These are phyloP conservation scores for Fusarium falciforme DNA, from an alignment of 2,329 filamentous ascomycete genomes.

Conservation along the genomic window DNA sequence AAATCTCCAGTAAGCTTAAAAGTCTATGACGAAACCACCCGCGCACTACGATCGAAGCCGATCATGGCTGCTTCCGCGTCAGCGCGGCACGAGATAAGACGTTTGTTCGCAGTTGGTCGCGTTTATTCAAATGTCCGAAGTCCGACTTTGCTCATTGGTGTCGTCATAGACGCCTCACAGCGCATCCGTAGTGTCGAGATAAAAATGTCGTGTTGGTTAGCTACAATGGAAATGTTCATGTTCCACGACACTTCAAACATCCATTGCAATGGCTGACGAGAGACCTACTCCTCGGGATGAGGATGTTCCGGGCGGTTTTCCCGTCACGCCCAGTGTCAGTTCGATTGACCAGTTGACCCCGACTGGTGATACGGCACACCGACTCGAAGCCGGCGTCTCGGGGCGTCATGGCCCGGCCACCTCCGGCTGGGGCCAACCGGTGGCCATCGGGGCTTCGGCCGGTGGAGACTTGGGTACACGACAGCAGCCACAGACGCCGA, in stretches of 20 bases:
- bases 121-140: conserved; percentile 29
- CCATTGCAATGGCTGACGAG: conserved; percentile 31
- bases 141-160: conserved; percentile 17
- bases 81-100: neutral
- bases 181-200: neutral
- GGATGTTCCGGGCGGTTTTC: conserved; percentile 43
- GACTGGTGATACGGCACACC: conserved; percentile 1
- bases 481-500: neutral
- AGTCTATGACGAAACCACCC: conserved; percentile 26
- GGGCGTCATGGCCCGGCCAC: conserved; percentile 8
- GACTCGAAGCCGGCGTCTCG: conserved; percentile 28
- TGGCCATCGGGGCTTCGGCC: neutral
- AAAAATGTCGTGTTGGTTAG: neutral
- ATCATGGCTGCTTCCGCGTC: neutral
- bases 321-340: conserved; percentile 37
- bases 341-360: conserved; percentile 22
- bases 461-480: conserved; percentile 1
- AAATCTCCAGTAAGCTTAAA: conserved; percentile 14
- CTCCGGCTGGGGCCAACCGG: neutral
- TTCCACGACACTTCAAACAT: neutral
- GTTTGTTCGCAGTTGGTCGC: conserved; percentile 7
- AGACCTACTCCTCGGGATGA: conserved; percentile 38
- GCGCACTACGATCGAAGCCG: neutral
- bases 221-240: neutral
- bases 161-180: conserved; percentile 31